phyloP scores from a whole-genome alignment of 495 filamentous ascomycete species.

The Lichenothelia convexa region DNA sequence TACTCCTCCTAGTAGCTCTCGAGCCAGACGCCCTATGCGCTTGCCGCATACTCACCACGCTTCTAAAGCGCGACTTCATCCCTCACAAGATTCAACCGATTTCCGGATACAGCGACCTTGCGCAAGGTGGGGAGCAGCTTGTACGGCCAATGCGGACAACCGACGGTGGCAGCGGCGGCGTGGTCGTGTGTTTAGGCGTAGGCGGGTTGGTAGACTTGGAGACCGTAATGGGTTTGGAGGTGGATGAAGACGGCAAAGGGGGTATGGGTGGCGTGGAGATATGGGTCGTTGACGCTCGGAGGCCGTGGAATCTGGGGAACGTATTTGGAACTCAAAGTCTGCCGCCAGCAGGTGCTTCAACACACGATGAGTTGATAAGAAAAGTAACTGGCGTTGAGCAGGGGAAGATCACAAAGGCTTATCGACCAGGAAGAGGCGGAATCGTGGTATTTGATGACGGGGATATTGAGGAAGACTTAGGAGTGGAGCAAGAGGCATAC shows the following conservation, averaged over 20 bases:
- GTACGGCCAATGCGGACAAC: constrained; percentile 66
- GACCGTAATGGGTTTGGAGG: constrained; percentile 45
- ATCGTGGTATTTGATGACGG: constrained; percentile 91
- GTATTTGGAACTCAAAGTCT: constrained; percentile 50
- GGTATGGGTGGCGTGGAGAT: constrained; percentile 63
- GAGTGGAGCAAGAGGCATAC: constrained; percentile 58
- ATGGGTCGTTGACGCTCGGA: constrained; percentile 79
- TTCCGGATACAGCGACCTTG: constrained; percentile 77
- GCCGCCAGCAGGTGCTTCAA: constrained; percentile 14
- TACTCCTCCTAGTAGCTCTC: constrained; percentile 83
- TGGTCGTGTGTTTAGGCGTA: constrained; percentile 83
- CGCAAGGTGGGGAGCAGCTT: constrained; percentile 54
- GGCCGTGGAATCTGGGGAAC: constrained; percentile 91
- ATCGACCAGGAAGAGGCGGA: constrained; percentile 59
- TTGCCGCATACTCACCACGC: constrained; percentile 74
- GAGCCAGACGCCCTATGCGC: constrained; percentile 93
- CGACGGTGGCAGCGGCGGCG: constrained; percentile 61
- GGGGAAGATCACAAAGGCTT: constrained; percentile 51
- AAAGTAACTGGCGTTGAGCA: constrained; percentile 35
- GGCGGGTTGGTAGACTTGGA: constrained; percentile 79
- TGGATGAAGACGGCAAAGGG: constrained; percentile 31
- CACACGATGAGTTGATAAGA: constrained; percentile 28
- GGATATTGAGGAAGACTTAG: constrained; percentile 80
- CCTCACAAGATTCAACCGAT: constrained; percentile 96
- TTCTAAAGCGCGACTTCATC: constrained; percentile 92